Evolutionary conservation across 495 filamentous ascomycete species (phyloP), one percentile per base, ranked within the genome.

Genomic region (Daldinia childiae): DNA sequence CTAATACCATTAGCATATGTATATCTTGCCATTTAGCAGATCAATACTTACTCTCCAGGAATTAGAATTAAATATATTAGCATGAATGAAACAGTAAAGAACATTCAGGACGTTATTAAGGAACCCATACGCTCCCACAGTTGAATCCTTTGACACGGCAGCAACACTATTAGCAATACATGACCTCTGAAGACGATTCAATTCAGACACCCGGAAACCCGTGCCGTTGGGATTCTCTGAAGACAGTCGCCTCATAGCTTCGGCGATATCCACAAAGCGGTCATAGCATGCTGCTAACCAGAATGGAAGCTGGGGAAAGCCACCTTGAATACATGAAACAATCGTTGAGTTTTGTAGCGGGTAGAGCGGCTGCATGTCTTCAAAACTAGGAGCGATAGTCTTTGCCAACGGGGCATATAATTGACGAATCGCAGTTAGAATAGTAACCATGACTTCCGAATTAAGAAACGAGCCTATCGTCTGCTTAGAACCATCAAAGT

Each of bases 161-260:
- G 86, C 85, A 27, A 90, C 85, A 9, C 86, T 85, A 56, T 76
- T 78, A 9, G 87, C 85, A 14, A 88, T 84, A 50, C 87, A 78
- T 9, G 92, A 93, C 56, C 91, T 81, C 78, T 94, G 90, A 17
- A 94, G 79, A 3, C 89, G 85, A 66, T 87, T 92, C 84, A 92
- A 84, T 52, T 87, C 82, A 7, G 87, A 88, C 27, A 89, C 85
- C 69, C 89, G 89, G 66, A 82, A 76, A 9, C 80, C 72, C 7
- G 76, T 75, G 52, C 80, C 71, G 6, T 65, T 77, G n/a, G 48
- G 58, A 6, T 80, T 74, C 56, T 86, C 79, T 4, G 61, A 34
- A 38, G 79, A 70, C 68, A 81, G 68, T 32, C 57, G 69, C 8
- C 66, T 66, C 56, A 77, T 57, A 29, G 77, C 76, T 52, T 52